These are phyloP conservation scores for Alternaria metachromatica DNA, from an alignment of 2,329 filamentous ascomycete genomes.

Conservation along the genomic window DNA sequence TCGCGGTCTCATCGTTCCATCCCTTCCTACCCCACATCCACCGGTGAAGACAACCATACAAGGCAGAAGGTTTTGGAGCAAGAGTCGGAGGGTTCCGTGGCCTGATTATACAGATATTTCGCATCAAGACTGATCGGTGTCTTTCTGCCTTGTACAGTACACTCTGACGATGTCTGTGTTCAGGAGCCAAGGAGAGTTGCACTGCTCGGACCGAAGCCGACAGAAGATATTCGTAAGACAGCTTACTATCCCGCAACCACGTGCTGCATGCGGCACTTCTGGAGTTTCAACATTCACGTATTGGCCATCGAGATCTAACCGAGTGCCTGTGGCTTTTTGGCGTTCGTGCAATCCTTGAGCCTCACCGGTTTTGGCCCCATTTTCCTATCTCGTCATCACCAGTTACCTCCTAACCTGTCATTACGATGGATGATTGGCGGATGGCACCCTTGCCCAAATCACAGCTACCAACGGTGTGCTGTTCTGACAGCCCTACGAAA, in stretches of 20 bases:
- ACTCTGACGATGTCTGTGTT: constrained; percentile 17
- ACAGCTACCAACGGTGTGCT: neutral
- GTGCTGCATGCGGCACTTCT: neutral
- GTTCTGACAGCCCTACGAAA: neutral
- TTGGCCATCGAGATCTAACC: neutral
- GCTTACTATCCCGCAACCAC: neutral
- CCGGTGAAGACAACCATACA: constrained; percentile 38
- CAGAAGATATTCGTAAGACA: constrained; percentile 14
- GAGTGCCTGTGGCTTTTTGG: constrained; percentile 10
- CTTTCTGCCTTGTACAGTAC: constrained; percentile 20
- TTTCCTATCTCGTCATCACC: constrained; percentile 22
- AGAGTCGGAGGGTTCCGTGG: constrained; percentile 17
- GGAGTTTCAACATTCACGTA: neutral
- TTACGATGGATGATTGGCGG: constrained; percentile 1
- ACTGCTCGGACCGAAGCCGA: neutral
- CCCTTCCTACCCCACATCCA: constrained; percentile 35
- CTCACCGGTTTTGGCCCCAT: constrained; percentile 33
- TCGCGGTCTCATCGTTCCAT: constrained; percentile 10
- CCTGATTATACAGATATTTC: constrained; percentile 16
- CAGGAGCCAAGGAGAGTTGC: neutral
- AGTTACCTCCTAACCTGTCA: constrained; percentile 3
- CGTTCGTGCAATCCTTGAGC: constrained; percentile 14
- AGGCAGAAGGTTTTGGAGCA: constrained; percentile 37
- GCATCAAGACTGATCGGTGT: constrained; percentile 4
- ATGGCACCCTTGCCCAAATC: neutral